Percentiles rank a stretch among this genome's conserved stretches.
phyloP scores from a whole-genome alignment of 345 rosid species.

The Hibiscus tridactylites region DNA sequence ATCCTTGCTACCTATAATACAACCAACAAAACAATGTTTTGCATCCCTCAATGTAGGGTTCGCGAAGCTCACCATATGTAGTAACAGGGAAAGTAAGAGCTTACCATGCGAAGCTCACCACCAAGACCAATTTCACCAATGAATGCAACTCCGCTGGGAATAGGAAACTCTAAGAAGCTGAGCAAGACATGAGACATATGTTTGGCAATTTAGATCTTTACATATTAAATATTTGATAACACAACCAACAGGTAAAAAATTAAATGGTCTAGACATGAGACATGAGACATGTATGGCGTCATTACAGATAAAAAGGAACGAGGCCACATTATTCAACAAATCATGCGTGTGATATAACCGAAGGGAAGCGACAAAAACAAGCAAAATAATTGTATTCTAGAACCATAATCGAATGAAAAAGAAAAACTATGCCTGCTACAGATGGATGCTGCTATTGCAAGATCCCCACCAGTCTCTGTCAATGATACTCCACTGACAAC shows the following conservation, averaged over 20 bases:
- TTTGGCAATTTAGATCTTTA: neutral
- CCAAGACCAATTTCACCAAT: slow-evolving; percentile 84
- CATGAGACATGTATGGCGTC: neutral
- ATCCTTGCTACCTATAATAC: slow-evolving; percentile 57
- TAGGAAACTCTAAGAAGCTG: slow-evolving; percentile 93
- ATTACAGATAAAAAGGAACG: neutral
- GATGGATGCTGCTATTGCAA: slow-evolving; percentile 91
- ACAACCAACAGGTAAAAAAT: neutral
- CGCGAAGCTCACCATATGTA: no score
- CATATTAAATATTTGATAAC: neutral
- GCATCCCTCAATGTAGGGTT: neutral
- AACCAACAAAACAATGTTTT: neutral
- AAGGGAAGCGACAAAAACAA: neutral
- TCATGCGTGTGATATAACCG: neutral
- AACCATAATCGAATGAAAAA: neutral
- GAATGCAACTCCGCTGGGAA: slow-evolving; percentile 65
- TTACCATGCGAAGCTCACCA: slow-evolving; percentile 79
- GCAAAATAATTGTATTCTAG: neutral
- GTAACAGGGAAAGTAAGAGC: slow-evolving; percentile 11
- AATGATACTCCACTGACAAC: slow-evolving; percentile 74
- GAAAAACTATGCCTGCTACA: slow-evolving; percentile 61
- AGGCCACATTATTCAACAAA: neutral
- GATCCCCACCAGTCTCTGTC: slow-evolving; percentile 86
- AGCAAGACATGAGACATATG: slow-evolving; percentile 2
- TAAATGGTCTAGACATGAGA: neutral